Percentiles rank a stretch among this genome's conserved stretches.
Evolutionary conservation across 305 asterid genomes (phyloP).

Genomic region (Fraxinus baroniana): DNA sequence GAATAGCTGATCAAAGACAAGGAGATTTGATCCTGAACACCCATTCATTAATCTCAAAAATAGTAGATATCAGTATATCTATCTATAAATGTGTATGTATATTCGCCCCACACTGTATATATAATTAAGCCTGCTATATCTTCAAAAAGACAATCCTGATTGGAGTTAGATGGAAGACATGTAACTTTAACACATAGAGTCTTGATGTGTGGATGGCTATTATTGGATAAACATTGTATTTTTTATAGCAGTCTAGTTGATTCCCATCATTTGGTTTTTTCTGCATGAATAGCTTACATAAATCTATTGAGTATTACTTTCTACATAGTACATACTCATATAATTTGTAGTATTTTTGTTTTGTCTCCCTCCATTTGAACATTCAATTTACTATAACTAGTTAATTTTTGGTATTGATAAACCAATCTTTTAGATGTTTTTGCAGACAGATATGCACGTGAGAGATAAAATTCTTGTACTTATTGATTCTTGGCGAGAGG

Average conservation of each 20-base stretch:
- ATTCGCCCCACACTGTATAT: not conserved
- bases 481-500: constrained; percentile 87
- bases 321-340: not conserved
- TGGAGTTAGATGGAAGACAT: not conserved
- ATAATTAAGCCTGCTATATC: not conserved
- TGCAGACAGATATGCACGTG: constrained; percentile 84
- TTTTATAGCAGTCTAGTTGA: not conserved
- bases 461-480: constrained; percentile 73
- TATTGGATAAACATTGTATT: not conserved
- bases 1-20: not conserved
- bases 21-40: not conserved
- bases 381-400: not conserved
- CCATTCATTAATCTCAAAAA: not conserved
- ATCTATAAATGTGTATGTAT: not conserved
- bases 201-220: not conserved
- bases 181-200: not conserved
- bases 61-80: no score
- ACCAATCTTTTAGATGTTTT: constrained; percentile 14
- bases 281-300: not conserved
- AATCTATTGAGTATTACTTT: not conserved
- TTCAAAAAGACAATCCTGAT: not conserved
- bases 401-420: not conserved
- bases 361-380: not conserved
- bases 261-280: not conserved
- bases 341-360: not conserved